Base-by-base conservation (phyloP, 2,329 filamentous ascomycete genomes). In the Neonectria magnoliae region DNA sequence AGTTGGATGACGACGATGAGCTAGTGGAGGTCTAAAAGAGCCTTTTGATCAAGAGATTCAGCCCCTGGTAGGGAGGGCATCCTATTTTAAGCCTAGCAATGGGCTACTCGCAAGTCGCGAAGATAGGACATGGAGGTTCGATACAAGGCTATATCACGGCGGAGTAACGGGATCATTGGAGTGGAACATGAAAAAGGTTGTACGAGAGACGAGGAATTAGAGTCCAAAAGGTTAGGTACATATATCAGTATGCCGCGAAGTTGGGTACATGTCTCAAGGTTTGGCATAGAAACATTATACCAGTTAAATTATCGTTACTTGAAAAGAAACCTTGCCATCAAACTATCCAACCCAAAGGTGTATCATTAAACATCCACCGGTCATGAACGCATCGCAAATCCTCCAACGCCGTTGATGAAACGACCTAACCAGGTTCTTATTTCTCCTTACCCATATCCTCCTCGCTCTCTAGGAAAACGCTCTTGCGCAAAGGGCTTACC, bases 1-100 rank as follows among this genome's bases (percentile, higher is more conserved):
- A 85, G 67, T 62, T 81, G 11, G 84, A 84, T 47, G 85, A 87
- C 6, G 86, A 88, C 16, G 82, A 87, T 41, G 79, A 82, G 67
- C 81, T 89, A 54, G 81, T 87, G 0, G 85, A 88, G 70, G 85
- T 89, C 2, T 87, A 80, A 73, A 31, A 20, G 8, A 41, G 3
- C 27, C 7, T 14, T 11, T 25, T 6, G 9, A 27, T n/a, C 27
- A 4, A 20, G 18, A 4, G 14, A 4, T 47, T 36, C 13, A 33
- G n/a, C 0, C 8, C 18, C n/a, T 7, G n/a, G 25, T 11, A 25
- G 41, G 22, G 13, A 6, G 11, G 33, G 18, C 10, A 27, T 31
- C n/a, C 10, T 3, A 3, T 27, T 27, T 9, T 14, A 27, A 6
- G 44, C 8, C 22, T 25, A 8, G 13, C 3, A 18, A 50, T 16